These are phyloP conservation scores for Tagetes erecta DNA, from an alignment of 129 eudicot genomes.

Conservation along the genomic window DNA sequence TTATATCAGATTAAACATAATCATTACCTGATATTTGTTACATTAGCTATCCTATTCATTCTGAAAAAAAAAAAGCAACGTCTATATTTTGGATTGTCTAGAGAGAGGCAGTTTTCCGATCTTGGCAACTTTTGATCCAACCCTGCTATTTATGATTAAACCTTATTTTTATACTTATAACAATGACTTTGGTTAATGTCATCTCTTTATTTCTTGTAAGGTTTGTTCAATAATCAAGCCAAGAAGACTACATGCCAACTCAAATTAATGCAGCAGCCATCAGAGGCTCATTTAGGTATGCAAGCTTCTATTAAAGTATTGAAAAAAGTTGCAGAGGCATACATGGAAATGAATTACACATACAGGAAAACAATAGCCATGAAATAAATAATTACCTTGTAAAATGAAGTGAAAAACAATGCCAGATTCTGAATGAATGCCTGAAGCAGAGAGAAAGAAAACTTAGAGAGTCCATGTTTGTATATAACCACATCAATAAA, in stretches of 20 bases:
- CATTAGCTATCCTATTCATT: not conserved
- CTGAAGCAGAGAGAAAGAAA: slow-evolving; percentile 42
- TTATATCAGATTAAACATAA: slow-evolving; percentile 13
- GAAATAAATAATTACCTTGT: slow-evolving; percentile 54
- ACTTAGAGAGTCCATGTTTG: slow-evolving; percentile 13
- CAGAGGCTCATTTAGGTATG: slow-evolving; percentile 1
- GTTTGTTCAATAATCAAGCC: not conserved
- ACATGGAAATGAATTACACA: not conserved
- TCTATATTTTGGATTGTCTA: not conserved
- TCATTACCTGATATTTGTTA: not conserved
- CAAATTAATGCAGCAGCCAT: not conserved
- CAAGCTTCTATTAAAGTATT: slow-evolving; percentile 2
- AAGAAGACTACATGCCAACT: not conserved
- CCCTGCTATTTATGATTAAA: not conserved
- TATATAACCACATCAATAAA: not conserved
- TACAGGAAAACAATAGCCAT: slow-evolving; percentile 7
- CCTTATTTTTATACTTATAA: not conserved
- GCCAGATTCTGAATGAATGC: slow-evolving; percentile 99
- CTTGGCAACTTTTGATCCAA: slow-evolving; percentile 5
- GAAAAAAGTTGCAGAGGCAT: slow-evolving; percentile 6
- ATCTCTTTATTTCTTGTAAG: not conserved
- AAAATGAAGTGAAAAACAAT: slow-evolving; percentile 89
- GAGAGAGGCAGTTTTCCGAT: slow-evolving; percentile 3
- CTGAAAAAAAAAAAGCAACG: not conserved
- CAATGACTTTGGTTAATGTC: not conserved